A percentile compares a stretch with the other conserved stretches of the same genome.
Evolutionary conservation across 2,329 filamentous ascomycete species (phyloP).

Genomic region (Penicillium sp.): DNA sequence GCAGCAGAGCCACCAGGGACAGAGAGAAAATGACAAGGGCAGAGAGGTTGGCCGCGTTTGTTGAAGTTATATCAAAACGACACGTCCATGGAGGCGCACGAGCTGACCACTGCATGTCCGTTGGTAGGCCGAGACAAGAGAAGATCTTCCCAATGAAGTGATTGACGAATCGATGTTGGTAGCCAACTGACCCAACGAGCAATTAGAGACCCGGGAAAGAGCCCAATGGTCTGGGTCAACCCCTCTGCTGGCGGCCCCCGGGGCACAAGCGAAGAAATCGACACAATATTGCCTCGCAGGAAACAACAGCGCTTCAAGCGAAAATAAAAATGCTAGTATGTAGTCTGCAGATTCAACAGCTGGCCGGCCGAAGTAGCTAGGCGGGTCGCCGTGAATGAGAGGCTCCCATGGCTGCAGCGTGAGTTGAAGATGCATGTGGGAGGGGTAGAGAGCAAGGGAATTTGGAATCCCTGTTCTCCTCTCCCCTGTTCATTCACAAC

Average conservation of each 20-base stretch:
- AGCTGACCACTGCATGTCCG: conserved; percentile 23
- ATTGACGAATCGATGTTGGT: conserved; percentile 15
- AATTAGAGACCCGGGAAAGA: conserved; percentile 13
- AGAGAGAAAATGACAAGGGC: conserved; percentile 5
- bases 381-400: conserved; percentile 10
- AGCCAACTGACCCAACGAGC: conserved; percentile 13
- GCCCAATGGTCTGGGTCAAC: conserved; percentile 32
- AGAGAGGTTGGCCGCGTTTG: conserved; percentile 17
- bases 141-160: conserved; percentile 20
- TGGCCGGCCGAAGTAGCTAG: conserved; percentile 2
- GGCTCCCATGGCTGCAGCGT: conserved; percentile 17
- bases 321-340: conserved; percentile 6
- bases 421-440: conserved; percentile 16
- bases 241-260: conserved; percentile 22
- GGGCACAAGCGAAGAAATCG: conserved; percentile 14
- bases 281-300: conserved; percentile 4
- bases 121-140: conserved; percentile 11
- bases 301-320: conserved; percentile 21
- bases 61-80: conserved; percentile 26
- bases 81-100: conserved; percentile 16
- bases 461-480: conserved; percentile 4
- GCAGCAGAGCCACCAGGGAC: conserved; percentile 4
- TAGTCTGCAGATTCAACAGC: conserved; percentile 15
- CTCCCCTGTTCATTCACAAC: conserved; percentile 11
- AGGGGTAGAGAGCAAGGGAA: conserved; percentile 15